These are phyloP conservation scores for Beauveria scarabaeidicola DNA, from an alignment of 2,329 filamentous ascomycete species.

Conservation along the genomic window DNA sequence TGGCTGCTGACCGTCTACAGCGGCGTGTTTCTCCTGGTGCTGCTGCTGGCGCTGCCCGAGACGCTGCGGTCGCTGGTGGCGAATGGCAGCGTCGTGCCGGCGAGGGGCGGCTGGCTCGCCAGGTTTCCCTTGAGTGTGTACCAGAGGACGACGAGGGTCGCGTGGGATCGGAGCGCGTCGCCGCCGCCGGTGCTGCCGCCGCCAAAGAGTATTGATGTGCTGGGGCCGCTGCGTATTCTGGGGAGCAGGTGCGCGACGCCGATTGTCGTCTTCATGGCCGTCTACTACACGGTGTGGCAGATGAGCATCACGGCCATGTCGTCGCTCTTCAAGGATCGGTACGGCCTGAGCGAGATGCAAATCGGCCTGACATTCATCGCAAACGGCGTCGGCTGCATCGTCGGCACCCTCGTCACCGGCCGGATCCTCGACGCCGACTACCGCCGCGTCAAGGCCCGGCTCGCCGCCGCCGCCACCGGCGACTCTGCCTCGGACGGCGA, in stretches of 20 bases:
- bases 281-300: conserved; percentile 47
- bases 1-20: conserved; percentile 42
- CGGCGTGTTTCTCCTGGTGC: conserved; percentile 28
- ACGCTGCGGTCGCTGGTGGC: conserved; percentile 35
- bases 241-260: conserved; percentile 33
- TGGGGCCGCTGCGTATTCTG: conserved; percentile 39
- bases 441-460: conserved; percentile 26
- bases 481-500: not conserved
- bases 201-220: conserved; percentile 33
- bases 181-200: conserved; percentile 1
- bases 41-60: conserved; percentile 38
- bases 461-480: not conserved
- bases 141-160: conserved; percentile 20
- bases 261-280: conserved; percentile 37
- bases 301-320: conserved; percentile 48
- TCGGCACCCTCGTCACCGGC: conserved; percentile 43
- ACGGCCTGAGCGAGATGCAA: conserved; percentile 34
- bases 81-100: conserved; percentile 27
- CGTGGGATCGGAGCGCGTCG: conserved; percentile 3
- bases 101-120: conserved; percentile 9
- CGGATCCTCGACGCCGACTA: conserved; percentile 46
- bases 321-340: conserved; percentile 34
- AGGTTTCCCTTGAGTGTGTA: conserved; percentile 26
- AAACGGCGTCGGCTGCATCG: conserved; percentile 45
- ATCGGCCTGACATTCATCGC: conserved; percentile 45